Evolutionary conservation across 2,329 filamentous ascomycete genomes (phyloP), one percentile per base, ranked within the genome.

Genomic region (Bipolaris sorokiniana): DNA sequence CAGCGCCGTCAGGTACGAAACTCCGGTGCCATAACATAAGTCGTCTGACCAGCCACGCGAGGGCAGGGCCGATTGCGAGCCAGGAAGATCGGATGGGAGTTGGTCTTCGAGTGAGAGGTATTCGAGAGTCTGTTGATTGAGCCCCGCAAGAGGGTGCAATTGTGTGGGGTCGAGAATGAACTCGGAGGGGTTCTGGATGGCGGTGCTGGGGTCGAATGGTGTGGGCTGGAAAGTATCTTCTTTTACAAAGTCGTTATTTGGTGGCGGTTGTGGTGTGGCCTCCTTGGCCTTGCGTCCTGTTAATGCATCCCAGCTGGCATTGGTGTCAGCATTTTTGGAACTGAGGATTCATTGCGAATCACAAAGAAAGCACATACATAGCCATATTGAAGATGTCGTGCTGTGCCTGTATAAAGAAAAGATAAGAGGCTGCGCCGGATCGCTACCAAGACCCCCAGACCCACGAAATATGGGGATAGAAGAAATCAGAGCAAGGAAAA

Each of bases 21-120:
- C 88, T 69, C 95, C 95, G 20, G 95, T 96, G 73, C 96, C 95
- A 77, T 99, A 99, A 81, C 95, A 98, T 58, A 99, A 86, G 77
- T 99, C 95, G 76, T 99, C 95, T 59, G 93, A 96, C 88, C 96
- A 99, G 76, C 95, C 95, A 77, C 95, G 89, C 54, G 93, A 97
- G 41, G 96, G 95, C 52, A 99, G 86, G 52, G 93, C 90, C 41
- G 94, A 96, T 76, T 91, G 90, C 58, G 88, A 85, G 72, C 92
- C 93, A 47, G 93, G 92, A 18, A 96, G 85, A 71, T 96, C 88
- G 61, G 92, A 92, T 56, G 97, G 87, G 26, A 89, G 86, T 48
- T 92, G 91, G 76, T 99, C 96, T 80, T 99, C 95, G 72, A 99
- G 88, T 23, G 90, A 89, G 64, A 99, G 86, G 79, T 99, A 99